Evolutionary conservation across 108 stramenopile species (phyloP).

Genomic region (Cylindrotheca closterium): DNA sequence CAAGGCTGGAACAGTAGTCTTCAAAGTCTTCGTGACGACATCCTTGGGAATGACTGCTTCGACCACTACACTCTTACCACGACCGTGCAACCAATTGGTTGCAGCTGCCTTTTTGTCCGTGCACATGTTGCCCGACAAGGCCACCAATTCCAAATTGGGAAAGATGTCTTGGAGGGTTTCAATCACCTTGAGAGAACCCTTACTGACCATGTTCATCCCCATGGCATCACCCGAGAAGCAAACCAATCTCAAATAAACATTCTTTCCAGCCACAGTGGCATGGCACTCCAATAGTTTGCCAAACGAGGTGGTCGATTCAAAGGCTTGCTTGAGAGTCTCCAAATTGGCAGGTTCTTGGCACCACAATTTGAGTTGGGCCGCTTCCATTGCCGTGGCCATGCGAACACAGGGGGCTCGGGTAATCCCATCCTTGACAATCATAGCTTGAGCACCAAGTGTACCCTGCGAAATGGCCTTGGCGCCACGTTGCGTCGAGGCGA

Average conservation of each 20-base stretch:
- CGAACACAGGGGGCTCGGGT: conserved; percentile 96
- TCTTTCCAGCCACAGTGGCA: conserved; percentile 92
- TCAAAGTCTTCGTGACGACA: conserved; percentile 87
- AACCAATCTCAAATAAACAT: conserved; percentile 92
- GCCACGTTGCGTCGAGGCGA: conserved; percentile 95
- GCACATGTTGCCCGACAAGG: conserved; percentile 98
- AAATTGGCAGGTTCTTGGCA: conserved; percentile 86
- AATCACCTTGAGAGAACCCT: conserved; percentile 92
- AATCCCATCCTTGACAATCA: conserved; percentile 93
- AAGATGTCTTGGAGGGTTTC: conserved; percentile 72
- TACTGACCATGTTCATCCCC: conserved; percentile 99
- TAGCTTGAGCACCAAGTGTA: conserved; percentile 61
- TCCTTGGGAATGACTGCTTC: conserved; percentile 89
- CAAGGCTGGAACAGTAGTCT: conserved; percentile 91
- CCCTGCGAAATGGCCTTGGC: conserved; percentile 93
- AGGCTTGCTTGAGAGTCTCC: conserved; percentile 77
- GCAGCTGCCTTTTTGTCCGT: conserved; percentile 99
- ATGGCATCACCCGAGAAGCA: conserved; percentile 98
- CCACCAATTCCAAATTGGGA: conserved; percentile 77
- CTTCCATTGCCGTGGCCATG: conserved; percentile 82
- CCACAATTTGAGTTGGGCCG: conserved; percentile 89
- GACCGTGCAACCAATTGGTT: conserved; percentile 97
- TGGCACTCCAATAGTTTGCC: conserved; percentile 80
- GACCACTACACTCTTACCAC: conserved; percentile 95
- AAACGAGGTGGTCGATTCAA: conserved; percentile 97